Conservation (phyloP, 2,329 filamentous ascomycete genomes). For the Pseudogymnoascus sp. region DNA sequence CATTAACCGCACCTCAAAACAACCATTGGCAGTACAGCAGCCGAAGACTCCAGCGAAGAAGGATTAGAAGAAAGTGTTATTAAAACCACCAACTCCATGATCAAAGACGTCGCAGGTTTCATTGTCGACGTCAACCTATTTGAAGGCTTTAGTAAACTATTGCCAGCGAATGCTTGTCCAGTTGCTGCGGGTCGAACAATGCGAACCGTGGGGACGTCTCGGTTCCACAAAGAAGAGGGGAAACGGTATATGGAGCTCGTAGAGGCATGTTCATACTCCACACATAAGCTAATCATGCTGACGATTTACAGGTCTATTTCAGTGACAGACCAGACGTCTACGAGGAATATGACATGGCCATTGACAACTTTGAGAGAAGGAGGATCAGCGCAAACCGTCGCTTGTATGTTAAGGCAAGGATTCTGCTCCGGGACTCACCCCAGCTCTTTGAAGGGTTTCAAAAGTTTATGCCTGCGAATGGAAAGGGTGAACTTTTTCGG, state of each 20-base stretch:
- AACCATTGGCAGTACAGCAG: not conserved
- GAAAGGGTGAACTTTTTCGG: not conserved
- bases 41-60: not conserved
- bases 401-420: not conserved
- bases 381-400: not conserved
- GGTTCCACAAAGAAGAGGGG: not conserved
- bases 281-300: not conserved
- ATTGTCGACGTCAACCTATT: not conserved
- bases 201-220: not conserved
- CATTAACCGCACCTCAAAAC: not conserved
- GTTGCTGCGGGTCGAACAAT: not conserved
- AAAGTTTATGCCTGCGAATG: not conserved
- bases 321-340: not conserved
- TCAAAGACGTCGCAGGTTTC: not conserved
- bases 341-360: not conserved
- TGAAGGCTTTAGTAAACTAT: not conserved
- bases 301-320: not conserved
- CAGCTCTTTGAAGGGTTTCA: not conserved
- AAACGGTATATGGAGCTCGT: not conserved
- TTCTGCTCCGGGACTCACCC: not conserved
- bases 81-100: not conserved
- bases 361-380: not conserved
- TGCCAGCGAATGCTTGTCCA: not conserved
- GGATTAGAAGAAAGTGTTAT: not conserved
- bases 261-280: not conserved